Conservation (phyloP, 2,329 filamentous ascomycete genomes). For the Periconia sp. region DNA sequence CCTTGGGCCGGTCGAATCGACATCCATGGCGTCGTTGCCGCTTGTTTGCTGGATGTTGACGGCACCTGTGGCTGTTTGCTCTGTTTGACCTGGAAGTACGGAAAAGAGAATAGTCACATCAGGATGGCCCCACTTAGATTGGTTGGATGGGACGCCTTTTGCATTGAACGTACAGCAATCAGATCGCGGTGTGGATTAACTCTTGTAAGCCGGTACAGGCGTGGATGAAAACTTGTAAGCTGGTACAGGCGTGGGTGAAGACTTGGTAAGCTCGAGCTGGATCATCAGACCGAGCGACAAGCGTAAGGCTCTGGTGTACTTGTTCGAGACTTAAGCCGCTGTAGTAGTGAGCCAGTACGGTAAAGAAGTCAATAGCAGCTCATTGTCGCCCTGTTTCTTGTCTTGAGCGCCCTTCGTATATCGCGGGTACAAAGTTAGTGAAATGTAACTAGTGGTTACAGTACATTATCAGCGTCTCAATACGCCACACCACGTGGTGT, state of each 20-base stretch:
- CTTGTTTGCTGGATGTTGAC: no score
- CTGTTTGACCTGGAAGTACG: constrained; percentile 54
- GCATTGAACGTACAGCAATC: constrained; percentile 64
- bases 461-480: no score
- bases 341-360: constrained; percentile 63
- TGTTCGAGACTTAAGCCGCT: constrained; percentile 49
- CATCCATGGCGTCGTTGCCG: no score
- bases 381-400: no score
- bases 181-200: constrained; percentile 57
- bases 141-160: constrained; percentile 64
- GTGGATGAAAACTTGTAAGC: no score
- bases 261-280: constrained; percentile 54
- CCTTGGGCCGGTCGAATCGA: constrained; percentile 50
- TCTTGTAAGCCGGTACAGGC: constrained; percentile 54
- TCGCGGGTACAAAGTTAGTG: no score
- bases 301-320: no score
- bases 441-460: no score
- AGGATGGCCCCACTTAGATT: constrained; percentile 70
- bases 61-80: constrained; percentile 54
- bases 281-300: no score
- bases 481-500: no score
- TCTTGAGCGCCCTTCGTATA: no score
- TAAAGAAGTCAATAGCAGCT: no score
- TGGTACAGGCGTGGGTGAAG: constrained; percentile 53
- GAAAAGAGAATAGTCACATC: constrained; percentile 52